Conservation (phyloP, 345 rosid species). For the Eucalyptus sp. region DNA sequence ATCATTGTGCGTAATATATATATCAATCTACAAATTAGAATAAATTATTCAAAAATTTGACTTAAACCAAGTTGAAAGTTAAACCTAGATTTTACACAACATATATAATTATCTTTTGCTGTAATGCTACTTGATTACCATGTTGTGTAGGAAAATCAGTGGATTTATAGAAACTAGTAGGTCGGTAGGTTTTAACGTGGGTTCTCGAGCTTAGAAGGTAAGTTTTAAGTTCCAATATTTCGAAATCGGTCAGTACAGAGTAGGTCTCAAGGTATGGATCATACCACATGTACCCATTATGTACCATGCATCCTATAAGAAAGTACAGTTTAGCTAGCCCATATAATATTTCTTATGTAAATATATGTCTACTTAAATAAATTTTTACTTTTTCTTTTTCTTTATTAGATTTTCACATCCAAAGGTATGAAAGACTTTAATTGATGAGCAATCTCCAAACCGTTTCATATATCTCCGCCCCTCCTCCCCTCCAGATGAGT, state of each 20-base stretch:
- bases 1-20: neutral
- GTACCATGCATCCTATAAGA: neutral
- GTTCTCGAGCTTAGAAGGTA: neutral
- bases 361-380: neutral
- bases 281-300: neutral
- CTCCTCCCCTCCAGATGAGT: neutral
- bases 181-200: neutral
- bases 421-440: neutral
- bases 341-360: neutral
- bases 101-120: neutral
- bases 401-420: neutral
- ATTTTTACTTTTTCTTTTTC: neutral
- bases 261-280: neutral
- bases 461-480: neutral
- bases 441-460: neutral
- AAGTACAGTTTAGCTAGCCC: neutral
- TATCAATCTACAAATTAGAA: neutral
- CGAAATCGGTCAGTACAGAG: fast-evolving
- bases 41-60: neutral
- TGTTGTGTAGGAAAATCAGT: neutral
- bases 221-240: neutral
- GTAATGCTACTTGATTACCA: neutral
- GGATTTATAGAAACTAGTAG: neutral
- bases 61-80: neutral
- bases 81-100: neutral